Evolutionary conservation across 257 asterid species (phyloP).

Genomic region (Fraxinus excelsior): DNA sequence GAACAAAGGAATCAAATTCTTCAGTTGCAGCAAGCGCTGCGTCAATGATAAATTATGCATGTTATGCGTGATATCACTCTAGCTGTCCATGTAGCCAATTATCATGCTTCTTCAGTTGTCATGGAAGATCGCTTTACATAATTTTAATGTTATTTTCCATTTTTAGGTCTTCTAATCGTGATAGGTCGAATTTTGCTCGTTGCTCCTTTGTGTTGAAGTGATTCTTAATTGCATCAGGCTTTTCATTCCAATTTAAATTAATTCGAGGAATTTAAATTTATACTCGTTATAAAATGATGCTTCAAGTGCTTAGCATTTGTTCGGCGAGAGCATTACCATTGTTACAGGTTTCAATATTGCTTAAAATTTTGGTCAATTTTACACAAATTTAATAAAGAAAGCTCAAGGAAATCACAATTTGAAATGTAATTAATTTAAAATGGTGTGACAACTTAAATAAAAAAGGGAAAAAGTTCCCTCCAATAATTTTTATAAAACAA

Average conservation of each 20-base stretch:
- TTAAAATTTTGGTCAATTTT: neutral
- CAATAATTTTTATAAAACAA: no score
- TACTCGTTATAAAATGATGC: neutral
- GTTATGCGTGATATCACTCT: neutral
- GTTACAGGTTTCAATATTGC: neutral
- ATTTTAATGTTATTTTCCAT: neutral
- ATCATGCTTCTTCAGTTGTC: no score
- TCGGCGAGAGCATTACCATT: neutral
- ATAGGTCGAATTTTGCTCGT: neutral
- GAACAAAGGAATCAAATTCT: conserved; percentile 92
- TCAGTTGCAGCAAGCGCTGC: conserved; percentile 91
- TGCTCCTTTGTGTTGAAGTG: neutral
- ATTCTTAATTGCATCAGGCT: neutral
- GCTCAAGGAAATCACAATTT: neutral
- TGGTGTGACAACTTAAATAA: no score
- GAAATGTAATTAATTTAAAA: no score
- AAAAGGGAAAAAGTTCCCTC: no score
- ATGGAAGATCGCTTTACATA: neutral
- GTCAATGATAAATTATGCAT: conserved; percentile 40
- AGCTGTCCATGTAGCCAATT: neutral
- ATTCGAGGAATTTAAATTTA: no score
- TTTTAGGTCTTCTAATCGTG: neutral
- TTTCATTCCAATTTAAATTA: no score
- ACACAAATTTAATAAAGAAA: neutral
- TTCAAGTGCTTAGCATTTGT: no score